Evolutionary conservation across 306 rosid species (phyloP).

Genomic region (Benincasa hispida): DNA sequence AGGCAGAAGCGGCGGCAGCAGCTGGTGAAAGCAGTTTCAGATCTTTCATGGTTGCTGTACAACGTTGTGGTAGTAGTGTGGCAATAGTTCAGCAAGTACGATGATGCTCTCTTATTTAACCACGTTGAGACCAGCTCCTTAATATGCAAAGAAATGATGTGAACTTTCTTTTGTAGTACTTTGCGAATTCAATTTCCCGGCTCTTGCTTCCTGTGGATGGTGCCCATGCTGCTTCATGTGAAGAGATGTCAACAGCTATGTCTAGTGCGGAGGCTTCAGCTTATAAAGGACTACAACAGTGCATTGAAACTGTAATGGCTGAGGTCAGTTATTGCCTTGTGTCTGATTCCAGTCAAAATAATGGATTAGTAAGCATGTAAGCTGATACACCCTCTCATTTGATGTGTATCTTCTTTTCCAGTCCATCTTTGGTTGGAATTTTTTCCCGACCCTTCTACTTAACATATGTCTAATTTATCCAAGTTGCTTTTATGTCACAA

Average conservation of each 20-base stretch:
- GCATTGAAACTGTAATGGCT: conserved; percentile 99
- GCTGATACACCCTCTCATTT: neutral
- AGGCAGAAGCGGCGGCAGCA: conserved; percentile 99
- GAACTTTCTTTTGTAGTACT: conserved; percentile 42
- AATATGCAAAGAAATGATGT: conserved; percentile 1
- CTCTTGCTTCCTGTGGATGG: conserved; percentile 98
- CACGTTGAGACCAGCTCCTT: neutral
- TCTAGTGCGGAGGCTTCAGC: conserved; percentile 99
- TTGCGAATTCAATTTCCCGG: conserved; percentile 89
- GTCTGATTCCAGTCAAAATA: neutral
- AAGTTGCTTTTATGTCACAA: neutral
- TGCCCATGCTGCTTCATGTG: conserved; percentile 98
- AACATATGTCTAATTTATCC: neutral
- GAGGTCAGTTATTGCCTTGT: conserved; percentile 49
- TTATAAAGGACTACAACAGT: conserved; percentile 81
- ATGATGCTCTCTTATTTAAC: conserved; percentile 13
- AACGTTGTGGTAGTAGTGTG: conserved; percentile 98
- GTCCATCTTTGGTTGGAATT: neutral
- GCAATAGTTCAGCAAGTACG: conserved; percentile 96
- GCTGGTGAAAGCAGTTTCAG: conserved; percentile 99
- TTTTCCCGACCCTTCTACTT: neutral
- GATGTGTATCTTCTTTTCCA: neutral
- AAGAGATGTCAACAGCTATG: conserved; percentile 97
- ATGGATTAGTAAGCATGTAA: neutral
- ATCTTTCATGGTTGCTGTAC: conserved; percentile 99